A percentile compares a stretch with the other conserved stretches of the same genome.
These are phyloP conservation scores for Penicillium soppii DNA, from an alignment of 495 filamentous ascomycete genomes.

Conservation along the genomic window DNA sequence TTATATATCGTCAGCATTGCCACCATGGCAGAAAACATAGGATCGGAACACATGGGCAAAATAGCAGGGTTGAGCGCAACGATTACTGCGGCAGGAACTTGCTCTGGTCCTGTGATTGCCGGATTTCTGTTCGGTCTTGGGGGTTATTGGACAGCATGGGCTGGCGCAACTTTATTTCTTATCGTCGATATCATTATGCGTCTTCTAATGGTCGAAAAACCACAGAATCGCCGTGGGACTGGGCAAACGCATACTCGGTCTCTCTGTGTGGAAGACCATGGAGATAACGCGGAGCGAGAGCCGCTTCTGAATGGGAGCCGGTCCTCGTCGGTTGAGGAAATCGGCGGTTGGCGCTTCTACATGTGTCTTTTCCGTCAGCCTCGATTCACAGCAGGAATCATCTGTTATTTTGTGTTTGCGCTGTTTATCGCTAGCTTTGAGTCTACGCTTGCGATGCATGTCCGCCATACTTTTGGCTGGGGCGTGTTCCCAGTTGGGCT, in stretches of 20 bases:
- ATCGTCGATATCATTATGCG: conserved; percentile 19
- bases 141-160: conserved; percentile 30
- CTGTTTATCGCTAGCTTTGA: conserved; percentile 28
- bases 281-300: background rate
- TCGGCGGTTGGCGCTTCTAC: conserved; percentile 20
- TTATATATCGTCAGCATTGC: conserved; percentile 30
- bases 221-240: background rate
- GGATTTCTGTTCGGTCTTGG: conserved; percentile 18
- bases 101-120: conserved; percentile 24
- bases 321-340: background rate
- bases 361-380: conserved; percentile 17
- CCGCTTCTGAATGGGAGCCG: background rate
- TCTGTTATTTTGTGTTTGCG: conserved; percentile 20
- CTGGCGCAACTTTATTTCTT: conserved; percentile 17
- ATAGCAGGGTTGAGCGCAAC: conserved; percentile 18
- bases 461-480: conserved; percentile 32
- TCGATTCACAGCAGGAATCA: conserved; percentile 21
- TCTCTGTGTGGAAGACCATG: background rate
- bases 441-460: conserved; percentile 31
- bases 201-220: conserved; percentile 24
- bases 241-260: background rate
- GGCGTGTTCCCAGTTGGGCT: conserved; percentile 25
- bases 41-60: conserved; percentile 20
- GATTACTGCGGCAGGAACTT: conserved; percentile 17
- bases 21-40: conserved; percentile 20